phyloP scores from a whole-genome alignment of 2,329 filamentous ascomycete genomes.

The Bipolaris cookei region DNA sequence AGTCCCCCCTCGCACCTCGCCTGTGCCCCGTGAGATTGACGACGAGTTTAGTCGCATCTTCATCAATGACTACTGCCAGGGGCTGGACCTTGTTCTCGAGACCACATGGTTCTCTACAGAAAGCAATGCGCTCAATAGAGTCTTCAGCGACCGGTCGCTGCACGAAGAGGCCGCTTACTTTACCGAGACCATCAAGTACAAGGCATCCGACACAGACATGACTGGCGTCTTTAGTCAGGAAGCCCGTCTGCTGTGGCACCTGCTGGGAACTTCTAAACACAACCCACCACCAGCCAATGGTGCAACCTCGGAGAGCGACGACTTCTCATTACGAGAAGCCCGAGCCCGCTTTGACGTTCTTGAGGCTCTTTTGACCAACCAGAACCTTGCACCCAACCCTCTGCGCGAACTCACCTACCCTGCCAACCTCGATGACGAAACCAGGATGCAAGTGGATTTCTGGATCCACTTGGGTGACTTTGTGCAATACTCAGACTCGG shows the following conservation, averaged over 20 bases:
- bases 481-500: constrained; percentile 68
- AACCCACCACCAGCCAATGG: constrained; percentile 45
- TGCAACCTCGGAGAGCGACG: constrained; percentile 53
- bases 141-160: constrained; percentile 57
- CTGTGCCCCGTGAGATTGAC: constrained; percentile 39
- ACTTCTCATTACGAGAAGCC: constrained; percentile 68
- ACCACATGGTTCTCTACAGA: constrained; percentile 77
- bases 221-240: constrained; percentile 59
- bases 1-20: constrained; percentile 37
- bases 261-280: constrained; percentile 61
- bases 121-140: constrained; percentile 55
- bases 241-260: constrained; percentile 65
- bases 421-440: constrained; percentile 49
- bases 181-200: constrained; percentile 43
- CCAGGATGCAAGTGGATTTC: constrained; percentile 70
- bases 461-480: constrained; percentile 81
- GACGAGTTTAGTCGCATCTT: constrained; percentile 45
- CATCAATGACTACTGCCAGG: constrained; percentile 44
- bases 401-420: constrained; percentile 59
- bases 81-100: constrained; percentile 59
- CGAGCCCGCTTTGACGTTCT: constrained; percentile 74
- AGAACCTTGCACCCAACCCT: constrained; percentile 66
- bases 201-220: constrained; percentile 37
- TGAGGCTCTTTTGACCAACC: constrained; percentile 76
- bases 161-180: constrained; percentile 47